A percentile compares a stretch with the other conserved stretches of the same genome.
phyloP scores from a whole-genome alignment of 2,329 filamentous ascomycete genomes.

The Berkeleyomyces rouxiae region DNA sequence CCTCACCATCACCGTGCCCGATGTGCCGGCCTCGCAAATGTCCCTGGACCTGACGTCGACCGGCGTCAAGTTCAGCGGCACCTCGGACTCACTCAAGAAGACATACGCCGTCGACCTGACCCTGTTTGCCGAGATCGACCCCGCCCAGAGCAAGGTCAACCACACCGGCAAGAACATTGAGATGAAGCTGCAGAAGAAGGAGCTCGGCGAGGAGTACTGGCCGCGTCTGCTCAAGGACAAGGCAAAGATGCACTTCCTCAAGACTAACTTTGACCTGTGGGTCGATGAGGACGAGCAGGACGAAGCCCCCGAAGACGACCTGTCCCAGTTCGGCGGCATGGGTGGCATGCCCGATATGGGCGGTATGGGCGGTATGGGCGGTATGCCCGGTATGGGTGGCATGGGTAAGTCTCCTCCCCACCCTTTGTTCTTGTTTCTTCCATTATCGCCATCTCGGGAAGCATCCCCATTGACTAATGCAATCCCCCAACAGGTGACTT shows the following conservation, averaged over 20 bases:
- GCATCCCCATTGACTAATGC: neutral
- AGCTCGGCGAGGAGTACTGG: conserved; percentile 88
- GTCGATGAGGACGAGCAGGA: conserved; percentile 98
- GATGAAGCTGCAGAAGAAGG: conserved; percentile 92
- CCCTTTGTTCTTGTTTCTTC: neutral
- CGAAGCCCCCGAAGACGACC: conserved; percentile 69
- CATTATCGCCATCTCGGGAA: neutral
- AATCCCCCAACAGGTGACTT: conserved; percentile 43
- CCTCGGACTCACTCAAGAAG: conserved; percentile 68
- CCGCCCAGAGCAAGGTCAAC: conserved; percentile 65
- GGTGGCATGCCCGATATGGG: conserved; percentile 39
- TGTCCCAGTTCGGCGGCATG: conserved; percentile 51
- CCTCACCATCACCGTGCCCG: conserved; percentile 76
- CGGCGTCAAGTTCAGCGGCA: conserved; percentile 64
- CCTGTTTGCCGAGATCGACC: conserved; percentile 82
- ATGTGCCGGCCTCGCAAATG: conserved; percentile 58
- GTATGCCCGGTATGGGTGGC: conserved; percentile 42
- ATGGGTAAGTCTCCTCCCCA: conserved; percentile 21
- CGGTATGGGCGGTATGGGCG: conserved; percentile 23
- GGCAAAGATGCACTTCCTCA: conserved; percentile 86
- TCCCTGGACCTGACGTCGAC: conserved; percentile 72
- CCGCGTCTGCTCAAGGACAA: conserved; percentile 79
- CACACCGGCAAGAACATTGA: conserved; percentile 80
- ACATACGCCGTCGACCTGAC: conserved; percentile 76
- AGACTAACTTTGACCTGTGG: conserved; percentile 99